Percentiles rank a stretch among this genome's conserved stretches.
Conservation (phyloP, 495 filamentous ascomycete species). For the Aspergillus haitiensis region DNA sequence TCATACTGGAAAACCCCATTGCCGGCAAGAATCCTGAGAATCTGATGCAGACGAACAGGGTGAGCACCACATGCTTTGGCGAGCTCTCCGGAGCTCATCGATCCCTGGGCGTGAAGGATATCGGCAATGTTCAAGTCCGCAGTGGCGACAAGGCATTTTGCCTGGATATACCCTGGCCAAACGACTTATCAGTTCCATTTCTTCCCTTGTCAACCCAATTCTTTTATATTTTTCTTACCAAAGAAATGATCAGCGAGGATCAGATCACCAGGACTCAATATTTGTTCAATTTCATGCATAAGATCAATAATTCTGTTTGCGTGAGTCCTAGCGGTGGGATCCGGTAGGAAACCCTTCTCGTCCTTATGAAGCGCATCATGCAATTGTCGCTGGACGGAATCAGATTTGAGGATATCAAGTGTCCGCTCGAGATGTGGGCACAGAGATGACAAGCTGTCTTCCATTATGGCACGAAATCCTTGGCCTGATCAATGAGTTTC, state of each 20-base stretch:
- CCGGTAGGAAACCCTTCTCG: background rate
- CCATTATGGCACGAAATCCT: background rate
- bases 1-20: slow-evolving; percentile 2
- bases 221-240: slow-evolving; percentile 1
- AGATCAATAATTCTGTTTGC: slow-evolving; percentile 4
- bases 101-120: background rate
- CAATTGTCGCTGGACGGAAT: background rate
- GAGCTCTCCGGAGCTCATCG: background rate
- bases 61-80: background rate
- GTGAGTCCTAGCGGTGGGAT: background rate
- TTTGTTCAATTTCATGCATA: slow-evolving; percentile 1
- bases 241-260: slow-evolving; percentile 4
- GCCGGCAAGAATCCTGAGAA: background rate
- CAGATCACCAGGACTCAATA: background rate
- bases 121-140: slow-evolving; percentile 1
- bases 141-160: slow-evolving; percentile 1
- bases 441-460: background rate
- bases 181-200: background rate
- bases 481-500: background rate
- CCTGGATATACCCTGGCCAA: background rate
- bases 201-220: background rate
- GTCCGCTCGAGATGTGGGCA: background rate
- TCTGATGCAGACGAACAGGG: background rate
- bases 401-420: background rate
- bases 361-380: background rate